Percentiles rank a stretch among this genome's conserved stretches.
These are phyloP conservation scores for Diaporthe citri DNA, from an alignment of 2,329 filamentous ascomycete genomes.

Conservation along the genomic window DNA sequence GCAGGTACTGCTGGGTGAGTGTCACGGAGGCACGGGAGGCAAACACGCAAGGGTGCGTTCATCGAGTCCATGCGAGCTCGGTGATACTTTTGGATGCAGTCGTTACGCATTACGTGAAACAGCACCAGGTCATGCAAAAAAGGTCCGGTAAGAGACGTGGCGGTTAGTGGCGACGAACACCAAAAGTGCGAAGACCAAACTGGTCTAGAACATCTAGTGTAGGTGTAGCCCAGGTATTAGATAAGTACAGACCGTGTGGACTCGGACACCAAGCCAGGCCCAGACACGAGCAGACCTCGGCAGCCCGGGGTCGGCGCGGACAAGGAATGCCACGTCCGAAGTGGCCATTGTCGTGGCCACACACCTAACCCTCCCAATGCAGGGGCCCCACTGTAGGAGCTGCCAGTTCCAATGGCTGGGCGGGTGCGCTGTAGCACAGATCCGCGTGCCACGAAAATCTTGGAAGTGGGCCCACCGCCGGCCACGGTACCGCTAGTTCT, in stretches of 20 bases:
- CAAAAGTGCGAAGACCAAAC: background rate
- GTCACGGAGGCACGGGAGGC: background rate
- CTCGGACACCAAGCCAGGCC: background rate
- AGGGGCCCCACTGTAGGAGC: background rate
- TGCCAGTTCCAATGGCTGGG: background rate
- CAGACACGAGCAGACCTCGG: background rate
- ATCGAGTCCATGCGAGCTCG: background rate
- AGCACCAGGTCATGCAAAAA: background rate
- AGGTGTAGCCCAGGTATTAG: background rate
- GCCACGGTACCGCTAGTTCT: slow-evolving; percentile 11
- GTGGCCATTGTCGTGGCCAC: background rate
- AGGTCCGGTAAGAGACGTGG: background rate
- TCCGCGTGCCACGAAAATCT: slow-evolving; percentile 21
- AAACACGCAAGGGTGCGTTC: background rate
- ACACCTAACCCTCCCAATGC: background rate
- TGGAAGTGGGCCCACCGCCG: slow-evolving; percentile 15
- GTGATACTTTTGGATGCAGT: background rate
- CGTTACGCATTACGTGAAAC: background rate
- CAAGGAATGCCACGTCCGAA: background rate
- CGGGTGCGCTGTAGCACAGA: slow-evolving; percentile 3
- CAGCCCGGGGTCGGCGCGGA: background rate
- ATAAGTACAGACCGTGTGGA: background rate
- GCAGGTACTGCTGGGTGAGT: background rate
- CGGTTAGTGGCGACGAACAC: background rate
- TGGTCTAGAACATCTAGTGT: background rate